These are phyloP conservation scores for Acanthamoeba polyphaga DNA, from an alignment of 208 protist species.

Conservation along the genomic window DNA sequence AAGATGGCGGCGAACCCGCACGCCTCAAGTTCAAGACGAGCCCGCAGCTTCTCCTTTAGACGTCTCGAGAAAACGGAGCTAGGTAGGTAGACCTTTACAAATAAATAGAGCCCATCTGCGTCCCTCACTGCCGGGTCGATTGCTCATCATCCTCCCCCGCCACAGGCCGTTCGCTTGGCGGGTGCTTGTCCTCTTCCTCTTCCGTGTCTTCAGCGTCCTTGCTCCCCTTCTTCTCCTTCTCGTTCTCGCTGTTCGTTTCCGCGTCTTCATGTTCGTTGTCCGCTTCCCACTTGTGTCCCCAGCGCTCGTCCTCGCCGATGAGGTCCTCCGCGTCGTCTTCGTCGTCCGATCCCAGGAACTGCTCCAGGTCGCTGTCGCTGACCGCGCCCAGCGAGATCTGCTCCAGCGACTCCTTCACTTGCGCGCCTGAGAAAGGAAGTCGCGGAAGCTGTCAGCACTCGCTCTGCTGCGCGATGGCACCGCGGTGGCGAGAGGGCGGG, in stretches of 20 bases:
- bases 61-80: background rate
- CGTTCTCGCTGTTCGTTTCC: background rate
- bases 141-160: too few species aligned
- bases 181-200: background rate
- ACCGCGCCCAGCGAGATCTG: conserved; percentile 30
- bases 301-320: background rate
- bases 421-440: background rate
- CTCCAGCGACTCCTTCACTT: conserved; percentile 47
- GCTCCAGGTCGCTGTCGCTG: conserved; percentile 41
- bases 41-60: background rate
- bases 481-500: background rate
- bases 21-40: background rate
- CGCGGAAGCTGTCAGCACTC: too few species aligned
- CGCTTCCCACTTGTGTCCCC: background rate
- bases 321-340: conserved; percentile 37
- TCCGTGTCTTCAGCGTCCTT: background rate
- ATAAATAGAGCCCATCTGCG: too few species aligned
- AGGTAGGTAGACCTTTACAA: background rate
- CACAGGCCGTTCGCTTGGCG: background rate
- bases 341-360: conserved; percentile 63
- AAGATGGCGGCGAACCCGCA: background rate
- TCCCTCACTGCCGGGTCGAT: too few species aligned
- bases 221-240: background rate
- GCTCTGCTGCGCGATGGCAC: background rate
- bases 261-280: background rate